Evolutionary conservation across 2,329 filamentous ascomycete genomes (phyloP).

Genomic region (Diplodia scrobiculata): DNA sequence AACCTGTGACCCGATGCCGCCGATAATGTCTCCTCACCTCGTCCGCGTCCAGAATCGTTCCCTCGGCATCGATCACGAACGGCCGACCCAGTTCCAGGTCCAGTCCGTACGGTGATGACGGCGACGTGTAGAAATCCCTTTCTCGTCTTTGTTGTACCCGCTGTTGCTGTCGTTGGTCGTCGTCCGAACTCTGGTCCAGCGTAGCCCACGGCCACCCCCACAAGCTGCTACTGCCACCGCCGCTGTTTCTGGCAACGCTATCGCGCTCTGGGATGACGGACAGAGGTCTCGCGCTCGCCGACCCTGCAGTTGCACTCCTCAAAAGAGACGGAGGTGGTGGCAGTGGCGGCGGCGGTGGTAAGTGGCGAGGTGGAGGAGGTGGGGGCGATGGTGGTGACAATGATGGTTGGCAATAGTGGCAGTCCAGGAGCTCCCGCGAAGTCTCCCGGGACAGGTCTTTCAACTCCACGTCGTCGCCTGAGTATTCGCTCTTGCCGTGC

Average conservation of each 20-base stretch:
- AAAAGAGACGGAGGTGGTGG: background rate
- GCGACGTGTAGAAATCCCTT: background rate
- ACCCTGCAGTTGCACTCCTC: background rate
- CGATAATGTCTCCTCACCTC: background rate
- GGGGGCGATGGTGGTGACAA: background rate
- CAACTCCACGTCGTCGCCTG: background rate
- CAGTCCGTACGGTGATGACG: background rate
- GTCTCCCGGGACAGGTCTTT: conserved; percentile 4
- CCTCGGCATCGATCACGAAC: conserved; percentile 6
- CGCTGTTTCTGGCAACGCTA: background rate
- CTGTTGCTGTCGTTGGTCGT: background rate
- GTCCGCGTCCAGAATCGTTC: background rate
- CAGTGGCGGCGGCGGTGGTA: background rate
- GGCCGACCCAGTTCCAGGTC: conserved; percentile 12
- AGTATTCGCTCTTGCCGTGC: background rate
- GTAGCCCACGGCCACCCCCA: background rate
- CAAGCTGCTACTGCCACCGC: background rate
- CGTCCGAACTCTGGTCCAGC: background rate
- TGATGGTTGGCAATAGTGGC: background rate
- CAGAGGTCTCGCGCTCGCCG: background rate
- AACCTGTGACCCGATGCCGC: background rate
- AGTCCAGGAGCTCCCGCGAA: background rate
- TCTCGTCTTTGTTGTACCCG: background rate
- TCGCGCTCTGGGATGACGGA: conserved; percentile 6
- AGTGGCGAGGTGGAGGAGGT: background rate